Conservation (phyloP, 345 rosid species). For the Salix udensis region DNA sequence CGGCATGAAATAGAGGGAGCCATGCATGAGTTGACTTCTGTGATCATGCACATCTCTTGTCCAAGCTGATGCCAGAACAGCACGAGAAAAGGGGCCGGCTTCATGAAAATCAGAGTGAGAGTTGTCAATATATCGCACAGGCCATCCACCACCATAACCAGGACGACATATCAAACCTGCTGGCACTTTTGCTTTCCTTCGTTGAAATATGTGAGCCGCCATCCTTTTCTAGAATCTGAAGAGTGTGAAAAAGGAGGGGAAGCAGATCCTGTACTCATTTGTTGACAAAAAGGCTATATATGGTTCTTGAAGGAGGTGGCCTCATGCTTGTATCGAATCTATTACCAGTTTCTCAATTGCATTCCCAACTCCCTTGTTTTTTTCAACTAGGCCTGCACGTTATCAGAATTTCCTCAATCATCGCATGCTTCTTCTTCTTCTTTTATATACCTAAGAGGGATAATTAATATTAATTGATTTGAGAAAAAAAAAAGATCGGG, state of each 20-base stretch:
- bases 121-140: not conserved
- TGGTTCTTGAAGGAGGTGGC: not conserved
- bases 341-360: not conserved
- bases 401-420: not conserved
- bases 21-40: not conserved
- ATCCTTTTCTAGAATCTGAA: not conserved
- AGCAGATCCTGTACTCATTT: not conserved
- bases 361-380: not conserved
- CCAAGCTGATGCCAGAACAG: not conserved
- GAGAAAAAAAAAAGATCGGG: not conserved
- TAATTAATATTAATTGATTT: too few relatives aligned
- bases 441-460: too few relatives aligned
- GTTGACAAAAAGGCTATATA: not conserved
- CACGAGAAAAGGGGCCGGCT: not conserved
- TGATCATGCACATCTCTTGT: not conserved
- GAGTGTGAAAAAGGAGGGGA: not conserved
- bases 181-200: not conserved
- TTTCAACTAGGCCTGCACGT: not conserved
- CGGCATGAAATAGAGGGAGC: not conserved
- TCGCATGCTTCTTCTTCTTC: too few relatives aligned
- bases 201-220: not conserved
- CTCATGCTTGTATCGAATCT: not conserved
- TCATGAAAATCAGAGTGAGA: too few relatives aligned
- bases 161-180: not conserved
- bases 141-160: not conserved